Evolutionary conservation across 1,284 basidiomycete species (phyloP), one percentile per base, ranked within the genome.

Genomic region (Cutaneotrichosporon sp.): DNA sequence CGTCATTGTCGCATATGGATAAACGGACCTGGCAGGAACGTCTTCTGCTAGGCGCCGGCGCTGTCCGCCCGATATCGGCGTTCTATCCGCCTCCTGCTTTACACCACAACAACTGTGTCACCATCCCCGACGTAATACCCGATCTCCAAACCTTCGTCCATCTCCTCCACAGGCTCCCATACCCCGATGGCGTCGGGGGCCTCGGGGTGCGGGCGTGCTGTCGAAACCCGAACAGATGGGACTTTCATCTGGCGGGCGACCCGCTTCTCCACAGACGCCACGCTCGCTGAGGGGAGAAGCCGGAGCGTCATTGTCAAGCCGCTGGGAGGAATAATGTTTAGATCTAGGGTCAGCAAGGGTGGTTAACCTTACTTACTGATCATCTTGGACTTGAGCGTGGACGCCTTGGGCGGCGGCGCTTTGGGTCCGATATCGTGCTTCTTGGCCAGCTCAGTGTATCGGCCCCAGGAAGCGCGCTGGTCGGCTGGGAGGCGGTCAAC

Each of bases 401-500:
- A 33, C 12, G 54, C 31, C 24, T 19, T 31, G 2, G 26, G 38
- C 17, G 27, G 43, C 19, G 16, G 16, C 16, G 19, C 16, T 27
- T 45, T 39, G 24, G 34, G 34, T 0, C 46, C 45, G 14, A 35
- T 45, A 4, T 59, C 63, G 47, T 71, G 54, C 27, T 53, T 46
- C 42, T 35, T 41, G 2, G 53, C 53, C 10, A 70, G 51, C 32
- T 65, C 65, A 5, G 58, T 57, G 25, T 65, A 69, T 20, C 65
- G 48, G 0, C 62, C 63, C 67, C 67, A 70, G 10, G 35, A 41
- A 4, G 17, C 37, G 6, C 51, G 33, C 11, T 51, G 45, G 3
- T 46, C 24, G 8, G 10, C 41, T 2, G 52, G 16, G 3, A 54
- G 39, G 19, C 76, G 57, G 85, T 76, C 63, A 77, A 79, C 31